Percentiles rank a stretch among this genome's conserved stretches.
Conservation (phyloP, 305 asterid species). For the Lippia alba region DNA sequence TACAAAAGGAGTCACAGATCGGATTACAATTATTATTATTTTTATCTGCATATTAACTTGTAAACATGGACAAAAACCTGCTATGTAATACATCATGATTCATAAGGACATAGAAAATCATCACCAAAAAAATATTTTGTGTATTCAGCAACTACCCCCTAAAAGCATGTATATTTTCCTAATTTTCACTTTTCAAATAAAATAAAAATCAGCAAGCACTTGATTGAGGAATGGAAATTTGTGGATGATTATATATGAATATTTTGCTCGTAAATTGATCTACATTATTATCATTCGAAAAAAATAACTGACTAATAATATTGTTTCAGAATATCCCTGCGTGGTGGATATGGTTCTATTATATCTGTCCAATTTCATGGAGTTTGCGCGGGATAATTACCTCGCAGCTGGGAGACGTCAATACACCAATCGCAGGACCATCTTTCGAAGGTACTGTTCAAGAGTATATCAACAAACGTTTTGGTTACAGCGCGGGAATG, state of each 20-base stretch:
- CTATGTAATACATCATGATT: too few relatives aligned
- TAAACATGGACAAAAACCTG: too few relatives aligned
- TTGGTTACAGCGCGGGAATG: slow-evolving; percentile 68
- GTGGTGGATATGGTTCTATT: slow-evolving; percentile 97
- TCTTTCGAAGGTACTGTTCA: slow-evolving; percentile 74
- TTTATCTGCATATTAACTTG: too few relatives aligned
- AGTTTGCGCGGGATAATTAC: slow-evolving; percentile 74
- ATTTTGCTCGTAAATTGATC: not conserved
- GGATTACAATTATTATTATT: too few relatives aligned
- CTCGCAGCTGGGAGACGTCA: slow-evolving; percentile 87
- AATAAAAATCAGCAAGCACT: too few relatives aligned
- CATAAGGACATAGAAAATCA: too few relatives aligned
- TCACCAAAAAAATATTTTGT: too few relatives aligned
- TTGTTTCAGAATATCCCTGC: slow-evolving; percentile 64
- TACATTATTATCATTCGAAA: not conserved
- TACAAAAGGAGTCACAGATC: too few relatives aligned
- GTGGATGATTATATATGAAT: not conserved
- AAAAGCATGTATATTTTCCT: too few relatives aligned
- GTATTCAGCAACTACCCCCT: too few relatives aligned
- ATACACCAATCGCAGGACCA: slow-evolving; percentile 56
- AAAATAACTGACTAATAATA: not conserved
- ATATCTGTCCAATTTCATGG: slow-evolving; percentile 84
- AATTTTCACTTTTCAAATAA: too few relatives aligned
- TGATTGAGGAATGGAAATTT: not conserved
- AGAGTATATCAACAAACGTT: slow-evolving; percentile 52